Evolutionary conservation across 345 rosid species (phyloP).

Genomic region (Capsella bursapastoris): DNA sequence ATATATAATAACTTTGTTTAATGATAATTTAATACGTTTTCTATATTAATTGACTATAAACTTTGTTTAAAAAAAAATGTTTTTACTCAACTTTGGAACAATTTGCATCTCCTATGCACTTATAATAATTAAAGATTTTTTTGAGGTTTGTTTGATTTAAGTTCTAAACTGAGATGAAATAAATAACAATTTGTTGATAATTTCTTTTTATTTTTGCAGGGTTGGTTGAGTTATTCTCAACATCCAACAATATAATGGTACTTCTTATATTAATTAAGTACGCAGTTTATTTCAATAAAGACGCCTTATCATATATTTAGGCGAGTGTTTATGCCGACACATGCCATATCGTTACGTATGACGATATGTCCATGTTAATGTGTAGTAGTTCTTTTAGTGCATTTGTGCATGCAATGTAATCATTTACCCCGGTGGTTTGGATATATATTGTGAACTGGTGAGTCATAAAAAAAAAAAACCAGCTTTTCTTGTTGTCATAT

Average conservation of each 20-base stretch:
- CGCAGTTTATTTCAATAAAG: slow-evolving; percentile 28
- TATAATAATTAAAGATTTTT: not conserved
- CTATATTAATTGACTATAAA: not conserved
- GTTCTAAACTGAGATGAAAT: not conserved
- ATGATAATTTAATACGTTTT: not conserved
- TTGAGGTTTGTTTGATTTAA: not conserved
- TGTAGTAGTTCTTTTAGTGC: not conserved
- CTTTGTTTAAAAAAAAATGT: not conserved
- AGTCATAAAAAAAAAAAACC: not conserved
- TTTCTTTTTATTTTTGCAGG: slow-evolving; percentile 19
- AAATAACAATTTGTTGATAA: slow-evolving; percentile 2
- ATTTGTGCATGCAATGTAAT: not conserved
- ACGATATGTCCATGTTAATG: not conserved
- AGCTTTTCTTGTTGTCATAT: not conserved
- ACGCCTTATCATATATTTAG: not conserved
- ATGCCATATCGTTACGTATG: slow-evolving; percentile 2
- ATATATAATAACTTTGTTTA: not conserved
- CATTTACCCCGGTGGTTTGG: slow-evolving; percentile 1
- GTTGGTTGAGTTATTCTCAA: slow-evolving; percentile 33
- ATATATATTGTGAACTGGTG: slow-evolving; percentile 4
- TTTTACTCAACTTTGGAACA: not conserved
- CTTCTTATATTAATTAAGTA: not conserved
- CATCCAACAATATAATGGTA: not conserved
- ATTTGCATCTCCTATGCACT: not conserved
- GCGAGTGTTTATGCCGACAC: slow-evolving; percentile 9